Evolutionary conservation across 2,329 filamentous ascomycete genomes (phyloP), one percentile per base, ranked within the genome.

Genomic region (Colletotrichum agaves): DNA sequence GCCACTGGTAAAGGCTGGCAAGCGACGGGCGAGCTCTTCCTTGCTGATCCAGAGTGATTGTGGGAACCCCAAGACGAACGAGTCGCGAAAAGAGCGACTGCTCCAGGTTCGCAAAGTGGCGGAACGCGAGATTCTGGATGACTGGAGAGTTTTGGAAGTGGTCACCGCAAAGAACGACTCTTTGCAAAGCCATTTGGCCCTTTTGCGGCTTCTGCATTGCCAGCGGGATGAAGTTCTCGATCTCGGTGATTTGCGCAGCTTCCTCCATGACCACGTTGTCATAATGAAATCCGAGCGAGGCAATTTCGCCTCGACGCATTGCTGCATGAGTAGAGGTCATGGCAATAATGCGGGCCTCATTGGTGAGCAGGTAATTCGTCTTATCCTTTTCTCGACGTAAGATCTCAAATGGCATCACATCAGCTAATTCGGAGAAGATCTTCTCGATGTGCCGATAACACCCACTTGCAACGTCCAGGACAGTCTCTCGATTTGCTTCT

Each of bases 251-350:
- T 76, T 99, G 96, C 12, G 96, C 96, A 5, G 96, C 95, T 84
- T 99, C 96, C 82, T 99, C 96, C 92, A 99, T 98, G 60, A 99
- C 87, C 12, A 99, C 92, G 71, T 97, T 99, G 82, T 98, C 94
- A 74, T 99, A 99, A 73, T 93, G 93, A 80, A 99, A 99, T 15
- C 94, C 94, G n/a, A 98, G 86, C 15, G 88, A 86, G 1, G 93
- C 91, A 73, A 99, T 98, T 74, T 98, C 95, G 70, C 93, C 90
- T 70, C 95, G 87, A 69, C 94, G 90, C 87, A 99, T 99, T 1
- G 96, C 96, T 4, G 96, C 97, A 78, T 99, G 96, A 0, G 97
- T 99, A 4, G 94, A 97, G 17, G 96, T 99, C 97, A 99, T 99
- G 65, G 96, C 97, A 71, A 99, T 91, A 70, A 99, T 96, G 39